Conservation (phyloP, 2,329 filamentous ascomycete species). For the Stylonectria norvegica region DNA sequence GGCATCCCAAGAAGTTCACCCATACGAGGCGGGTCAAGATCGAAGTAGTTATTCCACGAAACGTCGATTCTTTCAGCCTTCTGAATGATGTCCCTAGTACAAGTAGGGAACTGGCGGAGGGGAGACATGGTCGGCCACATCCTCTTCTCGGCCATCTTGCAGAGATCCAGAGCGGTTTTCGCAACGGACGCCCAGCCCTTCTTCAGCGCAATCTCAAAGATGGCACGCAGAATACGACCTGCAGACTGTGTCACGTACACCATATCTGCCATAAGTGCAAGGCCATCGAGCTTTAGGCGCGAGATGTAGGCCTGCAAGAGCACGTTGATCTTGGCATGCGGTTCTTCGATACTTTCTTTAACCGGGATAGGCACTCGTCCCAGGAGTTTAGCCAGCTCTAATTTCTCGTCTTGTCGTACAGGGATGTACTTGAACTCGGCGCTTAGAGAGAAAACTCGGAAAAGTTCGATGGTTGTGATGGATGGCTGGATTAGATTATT, state of each 20-base stretch:
- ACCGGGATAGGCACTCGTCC: slow-evolving; percentile 90
- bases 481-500: slow-evolving; percentile 92
- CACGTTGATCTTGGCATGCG: slow-evolving; percentile 97
- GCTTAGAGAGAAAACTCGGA: slow-evolving; percentile 92
- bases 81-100: slow-evolving; percentile 78
- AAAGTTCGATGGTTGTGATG: slow-evolving; percentile 90
- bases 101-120: slow-evolving; percentile 81
- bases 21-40: slow-evolving; percentile 94
- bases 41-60: slow-evolving; percentile 89
- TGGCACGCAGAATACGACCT: slow-evolving; percentile 87
- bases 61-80: slow-evolving; percentile 96
- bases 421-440: slow-evolving; percentile 99
- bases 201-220: slow-evolving; percentile 96
- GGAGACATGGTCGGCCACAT: slow-evolving; percentile 99
- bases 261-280: slow-evolving; percentile 96
- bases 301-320: slow-evolving; percentile 96
- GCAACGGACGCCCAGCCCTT: slow-evolving; percentile 95
- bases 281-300: slow-evolving; percentile 84
- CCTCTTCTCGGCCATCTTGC: slow-evolving; percentile 98
- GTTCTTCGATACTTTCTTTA: slow-evolving; percentile 95
- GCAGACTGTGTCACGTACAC: slow-evolving; percentile 98
- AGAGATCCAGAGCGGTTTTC: slow-evolving; percentile 87
- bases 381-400: slow-evolving; percentile 89
- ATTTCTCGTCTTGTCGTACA: slow-evolving; percentile 93
- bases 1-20: slow-evolving; percentile 89